Evolutionary conservation across 345 rosid species (phyloP), one percentile per base, ranked within the genome.

Genomic region (Brassica napus): DNA sequence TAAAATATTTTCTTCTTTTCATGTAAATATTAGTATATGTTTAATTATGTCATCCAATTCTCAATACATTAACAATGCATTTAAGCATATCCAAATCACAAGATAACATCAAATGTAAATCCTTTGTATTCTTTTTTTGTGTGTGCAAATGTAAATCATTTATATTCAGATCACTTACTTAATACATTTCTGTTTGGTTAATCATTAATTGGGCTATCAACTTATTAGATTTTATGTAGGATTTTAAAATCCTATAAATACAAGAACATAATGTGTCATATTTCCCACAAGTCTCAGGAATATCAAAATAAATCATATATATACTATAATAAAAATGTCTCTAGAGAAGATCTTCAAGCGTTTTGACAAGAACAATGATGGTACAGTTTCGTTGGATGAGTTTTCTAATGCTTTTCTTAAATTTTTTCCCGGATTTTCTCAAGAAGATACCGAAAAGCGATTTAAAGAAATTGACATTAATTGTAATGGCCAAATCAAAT

Each of bases 281-380:
- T 12, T 39, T 75, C 67, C 39, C 32, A 58, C 39, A 52, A 65
- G 4, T 66, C n/a, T 65, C 16, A 65, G 11, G 0, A 54, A 28
- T 16, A 55, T n/a, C 30, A 35, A 55, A 34, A 57, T n/a, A 32
- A 32, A 65, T 6, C 11, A 39, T n/a, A 65, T 6, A 7, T 2
- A 11, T 11, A 47, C 7, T 4, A 76, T 68, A 6, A 58, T 44
- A 11, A 12, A 10, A 44, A 11, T 68, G 74, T 60, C 62, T 30
- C 62, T 34, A 31, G n/a, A 31, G 52, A 14, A 16, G 18, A 24
- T 61, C 18, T 69, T 76, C 24, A 34, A 69, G 14, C 52, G 49
- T 35, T 75, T 55, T 34, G 65, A 75, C 65, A 66, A 75, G 39
- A 66, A 55, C 72, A 67, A 57, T 35, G 79, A 76, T 4, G 73